Conservation (phyloP, 2,329 filamentous ascomycete genomes). For the Chaetomium strumarium region DNA sequence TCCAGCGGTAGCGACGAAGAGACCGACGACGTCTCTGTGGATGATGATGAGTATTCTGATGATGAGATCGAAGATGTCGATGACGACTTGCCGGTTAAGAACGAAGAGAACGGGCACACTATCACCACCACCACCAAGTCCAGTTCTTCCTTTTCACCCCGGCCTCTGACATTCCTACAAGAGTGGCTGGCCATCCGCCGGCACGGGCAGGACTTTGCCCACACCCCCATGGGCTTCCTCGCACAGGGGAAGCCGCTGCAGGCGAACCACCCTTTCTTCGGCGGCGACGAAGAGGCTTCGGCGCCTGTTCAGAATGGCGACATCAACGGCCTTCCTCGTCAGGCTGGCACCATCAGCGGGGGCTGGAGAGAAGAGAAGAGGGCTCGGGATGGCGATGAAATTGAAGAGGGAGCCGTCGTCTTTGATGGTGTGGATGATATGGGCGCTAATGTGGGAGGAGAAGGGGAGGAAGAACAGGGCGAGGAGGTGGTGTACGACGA, state of each 20-base stretch:
- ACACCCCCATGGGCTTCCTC: conserved; percentile 55
- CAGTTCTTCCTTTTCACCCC: conserved; percentile 22
- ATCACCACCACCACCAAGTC: neutral
- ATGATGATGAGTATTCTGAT: neutral
- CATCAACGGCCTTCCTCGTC: too few species aligned
- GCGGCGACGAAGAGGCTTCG: neutral
- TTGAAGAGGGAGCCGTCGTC: conserved; percentile 4
- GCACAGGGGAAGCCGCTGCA: conserved; percentile 45
- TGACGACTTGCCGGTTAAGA: neutral
- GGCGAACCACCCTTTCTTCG: conserved; percentile 48
- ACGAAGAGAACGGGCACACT: neutral
- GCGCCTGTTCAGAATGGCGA: too few species aligned
- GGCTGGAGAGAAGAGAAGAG: too few species aligned
- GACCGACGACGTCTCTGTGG: too few species aligned
- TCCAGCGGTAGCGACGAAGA: too few species aligned
- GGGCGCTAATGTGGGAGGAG: conserved; percentile 14
- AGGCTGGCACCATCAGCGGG: too few species aligned
- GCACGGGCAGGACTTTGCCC: conserved; percentile 50
- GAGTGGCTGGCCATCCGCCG: conserved; percentile 53
- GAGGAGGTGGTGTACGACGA: conserved; percentile 12
- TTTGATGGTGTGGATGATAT: conserved; percentile 18
- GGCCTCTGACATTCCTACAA: conserved; percentile 43
- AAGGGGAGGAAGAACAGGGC: conserved; percentile 1
- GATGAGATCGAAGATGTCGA: conserved; percentile 7
- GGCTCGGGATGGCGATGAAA: neutral